phyloP scores from a whole-genome alignment of 2,329 filamentous ascomycete species.

The Hypoxylon sp. region DNA sequence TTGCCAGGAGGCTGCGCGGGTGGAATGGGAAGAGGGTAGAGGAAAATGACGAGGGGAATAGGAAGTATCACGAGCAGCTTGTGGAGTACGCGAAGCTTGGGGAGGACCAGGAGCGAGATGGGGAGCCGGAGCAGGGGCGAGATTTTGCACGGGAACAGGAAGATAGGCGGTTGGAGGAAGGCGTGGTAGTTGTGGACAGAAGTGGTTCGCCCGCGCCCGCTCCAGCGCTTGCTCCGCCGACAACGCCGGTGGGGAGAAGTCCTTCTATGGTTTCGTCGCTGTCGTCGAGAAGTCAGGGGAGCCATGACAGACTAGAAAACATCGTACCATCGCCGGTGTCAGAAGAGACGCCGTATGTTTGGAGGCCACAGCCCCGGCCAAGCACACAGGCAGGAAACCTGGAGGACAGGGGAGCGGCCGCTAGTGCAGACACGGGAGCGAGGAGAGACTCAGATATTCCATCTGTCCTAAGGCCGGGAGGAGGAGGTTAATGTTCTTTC shows the following conservation, averaged over 20 bases:
- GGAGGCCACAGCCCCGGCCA: slow-evolving; percentile 3
- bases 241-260: slow-evolving; percentile 5
- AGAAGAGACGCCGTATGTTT: slow-evolving; percentile 21
- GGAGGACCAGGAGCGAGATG: not conserved
- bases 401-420: not conserved
- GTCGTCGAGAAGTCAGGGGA: slow-evolving; percentile 26
- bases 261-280: slow-evolving; percentile 28
- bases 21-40: not conserved
- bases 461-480: slow-evolving; percentile 8
- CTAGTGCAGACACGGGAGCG: not conserved
- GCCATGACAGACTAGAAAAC: slow-evolving; percentile 23
- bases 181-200: not conserved
- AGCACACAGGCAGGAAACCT: not conserved
- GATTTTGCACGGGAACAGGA: not conserved
- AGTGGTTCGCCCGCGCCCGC: not conserved
- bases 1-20: not conserved
- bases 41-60: not conserved
- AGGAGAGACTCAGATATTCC: slow-evolving; percentile 6
- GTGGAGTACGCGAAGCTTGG: slow-evolving; percentile 20
- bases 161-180: not conserved
- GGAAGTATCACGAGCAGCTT: not conserved
- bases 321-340: slow-evolving; percentile 27
- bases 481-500: slow-evolving; percentile 1
- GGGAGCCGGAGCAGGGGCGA: not conserved
- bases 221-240: not conserved